A percentile compares a stretch with the other conserved stretches of the same genome.
Evolutionary conservation across 768 basidiomycete genomes (phyloP).

Genomic region (Auriscalpium microsporum): DNA sequence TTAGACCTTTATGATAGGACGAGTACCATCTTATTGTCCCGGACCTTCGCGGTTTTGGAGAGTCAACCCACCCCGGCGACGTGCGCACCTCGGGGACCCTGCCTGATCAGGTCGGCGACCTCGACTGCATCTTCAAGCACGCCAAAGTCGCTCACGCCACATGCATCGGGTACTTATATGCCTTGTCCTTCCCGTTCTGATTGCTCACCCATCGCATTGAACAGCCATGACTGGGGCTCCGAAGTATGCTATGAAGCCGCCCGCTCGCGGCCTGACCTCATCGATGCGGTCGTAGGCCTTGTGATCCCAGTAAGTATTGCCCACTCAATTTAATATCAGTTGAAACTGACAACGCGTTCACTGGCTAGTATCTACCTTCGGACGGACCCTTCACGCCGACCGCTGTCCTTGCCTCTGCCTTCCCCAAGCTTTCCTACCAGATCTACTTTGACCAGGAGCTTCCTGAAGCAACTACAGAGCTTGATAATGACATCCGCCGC

Average conservation of each 20-base stretch:
- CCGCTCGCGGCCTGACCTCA: slow-evolving; percentile 58
- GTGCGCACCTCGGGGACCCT: slow-evolving; percentile 48
- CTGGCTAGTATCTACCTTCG: too few species aligned
- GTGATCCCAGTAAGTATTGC: slow-evolving; percentile 16
- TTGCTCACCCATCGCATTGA: too few species aligned
- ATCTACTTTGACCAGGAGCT: slow-evolving; percentile 49
- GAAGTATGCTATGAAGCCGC: slow-evolving; percentile 61
- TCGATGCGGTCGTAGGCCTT: slow-evolving; percentile 48
- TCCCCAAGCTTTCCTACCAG: slow-evolving; percentile 49
- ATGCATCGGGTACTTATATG: slow-evolving; percentile 43
- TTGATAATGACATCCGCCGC: slow-evolving; percentile 47
- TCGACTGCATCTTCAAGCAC: slow-evolving; percentile 52
- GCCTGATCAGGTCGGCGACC: slow-evolving; percentile 52
- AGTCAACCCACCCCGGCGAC: slow-evolving; percentile 59
- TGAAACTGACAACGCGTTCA: too few species aligned
- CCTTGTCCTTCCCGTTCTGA: too few species aligned
- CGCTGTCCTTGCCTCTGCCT: slow-evolving; percentile 27
- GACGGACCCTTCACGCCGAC: slow-evolving; percentile 22
- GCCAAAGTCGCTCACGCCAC: slow-evolving; percentile 40
- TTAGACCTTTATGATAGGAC: slow-evolving; percentile 25
- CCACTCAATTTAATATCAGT: too few species aligned
- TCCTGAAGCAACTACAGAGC: slow-evolving; percentile 39
- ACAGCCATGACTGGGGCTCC: slow-evolving; percentile 64
- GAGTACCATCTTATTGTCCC: slow-evolving; percentile 59
- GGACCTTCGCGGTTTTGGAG: slow-evolving; percentile 63